Evolutionary conservation across 2,329 filamentous ascomycete species (phyloP), one percentile per base, ranked within the genome.

Genomic region (Ceratocystis alfenasii): DNA sequence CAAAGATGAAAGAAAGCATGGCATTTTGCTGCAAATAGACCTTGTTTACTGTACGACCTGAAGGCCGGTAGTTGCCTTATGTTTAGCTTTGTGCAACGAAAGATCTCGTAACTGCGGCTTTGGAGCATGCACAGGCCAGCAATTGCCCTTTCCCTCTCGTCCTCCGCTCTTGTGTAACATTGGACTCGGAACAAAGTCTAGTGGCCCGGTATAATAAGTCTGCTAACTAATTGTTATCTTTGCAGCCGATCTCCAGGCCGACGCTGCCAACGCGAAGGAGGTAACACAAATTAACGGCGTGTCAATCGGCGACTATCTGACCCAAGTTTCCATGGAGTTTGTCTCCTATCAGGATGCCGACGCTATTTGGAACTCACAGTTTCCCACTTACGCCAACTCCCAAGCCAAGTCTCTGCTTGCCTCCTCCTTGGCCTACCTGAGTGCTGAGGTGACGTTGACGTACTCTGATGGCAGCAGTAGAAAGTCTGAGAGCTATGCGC

Each of bases 301-400:
- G 17, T 68, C 70, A 12, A 71, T 72, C 0, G 62, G 66, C 28
- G 68, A 71, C 30, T 72, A 66, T 36, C 45, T 73, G 45, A 64
- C 70, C 5, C 69, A 72, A 8, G 65, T 64, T 30, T 65, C 69
- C 41, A 69, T 69, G 46, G 60, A 64, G 25, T 70, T 68, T 22
- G 70, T 66, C 17, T 69, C 61, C 41, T 69, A 69, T 60, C 72
- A 71, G 10, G 72, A 74, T 62, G 65, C 68, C 10, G 72, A 73
- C 44, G 68, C 71, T 3, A 72, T 72, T 1, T 78, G 77, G 71
- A 78, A 77, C 70, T 71, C 70, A 63, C 73, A 76, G 73, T 77
- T 77, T 65, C 75, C 70, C 7, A 61, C 33, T 57, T 62, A 60
- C 66, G 70, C 60, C 69, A 70, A 63, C 69, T 72, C 5, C 25